A percentile compares a stretch with the other conserved stretches of the same genome.
Conservation (phyloP, 2,329 filamentous ascomycete species). For the Chrysosporium keratinophilum region DNA sequence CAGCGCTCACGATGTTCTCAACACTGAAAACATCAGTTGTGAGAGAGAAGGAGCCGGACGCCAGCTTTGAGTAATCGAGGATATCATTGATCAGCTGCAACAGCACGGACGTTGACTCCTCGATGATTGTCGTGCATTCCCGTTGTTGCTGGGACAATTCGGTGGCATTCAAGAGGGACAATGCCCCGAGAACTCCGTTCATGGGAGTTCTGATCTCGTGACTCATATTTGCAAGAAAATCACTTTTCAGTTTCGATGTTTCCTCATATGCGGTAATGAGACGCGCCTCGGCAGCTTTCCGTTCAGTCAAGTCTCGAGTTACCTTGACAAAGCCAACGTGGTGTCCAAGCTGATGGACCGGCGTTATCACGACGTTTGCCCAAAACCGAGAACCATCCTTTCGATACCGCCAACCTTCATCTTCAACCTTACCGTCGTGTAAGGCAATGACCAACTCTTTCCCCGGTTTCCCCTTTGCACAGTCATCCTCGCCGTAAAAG, state of each 20-base stretch:
- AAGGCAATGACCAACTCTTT: slow-evolving; percentile 45
- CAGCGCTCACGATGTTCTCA: slow-evolving; percentile 35
- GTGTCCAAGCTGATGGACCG: slow-evolving; percentile 43
- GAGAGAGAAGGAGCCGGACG: slow-evolving; percentile 50
- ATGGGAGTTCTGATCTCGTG: slow-evolving; percentile 57
- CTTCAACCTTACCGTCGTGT: slow-evolving; percentile 47
- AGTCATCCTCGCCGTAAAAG: slow-evolving; percentile 47
- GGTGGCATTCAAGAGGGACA: slow-evolving; percentile 48
- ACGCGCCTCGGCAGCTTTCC: slow-evolving; percentile 45
- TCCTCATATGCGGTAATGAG: slow-evolving; percentile 51
- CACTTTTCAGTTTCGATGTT: slow-evolving; percentile 52
- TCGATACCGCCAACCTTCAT: slow-evolving; percentile 51
- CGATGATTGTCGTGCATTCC: slow-evolving; percentile 48
- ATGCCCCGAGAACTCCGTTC: slow-evolving; percentile 53
- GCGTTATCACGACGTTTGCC: slow-evolving; percentile 51
- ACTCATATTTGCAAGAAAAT: slow-evolving; percentile 54
- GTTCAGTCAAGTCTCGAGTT: slow-evolving; percentile 48
- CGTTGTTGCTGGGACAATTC: slow-evolving; percentile 44
- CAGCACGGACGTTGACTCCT: slow-evolving; percentile 49
- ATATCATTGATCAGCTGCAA: slow-evolving; percentile 56
- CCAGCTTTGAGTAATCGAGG: slow-evolving; percentile 55
- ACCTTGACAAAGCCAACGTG: slow-evolving; percentile 52
- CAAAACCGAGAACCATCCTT: slow-evolving; percentile 51
- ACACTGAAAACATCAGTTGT: slow-evolving; percentile 45
- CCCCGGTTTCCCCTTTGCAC: slow-evolving; percentile 41